Evolutionary conservation across 1,284 basidiomycete species (phyloP).

Genomic region (Sanguinoderma infundibulare): DNA sequence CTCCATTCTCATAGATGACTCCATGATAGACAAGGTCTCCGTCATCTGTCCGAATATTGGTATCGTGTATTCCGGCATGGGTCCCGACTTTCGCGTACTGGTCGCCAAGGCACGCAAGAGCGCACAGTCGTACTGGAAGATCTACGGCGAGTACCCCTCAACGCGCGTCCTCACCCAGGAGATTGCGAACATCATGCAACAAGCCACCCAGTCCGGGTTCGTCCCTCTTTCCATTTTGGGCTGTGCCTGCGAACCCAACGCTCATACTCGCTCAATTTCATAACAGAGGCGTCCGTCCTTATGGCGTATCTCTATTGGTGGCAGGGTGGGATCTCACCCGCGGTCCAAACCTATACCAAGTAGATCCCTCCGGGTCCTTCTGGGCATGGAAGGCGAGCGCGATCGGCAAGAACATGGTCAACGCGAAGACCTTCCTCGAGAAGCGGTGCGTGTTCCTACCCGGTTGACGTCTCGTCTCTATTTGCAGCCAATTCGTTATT

Average conservation of each 20-base stretch:
- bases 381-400: conserved; percentile 99
- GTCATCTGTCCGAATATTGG: conserved; percentile 99
- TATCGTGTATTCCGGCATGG: conserved; percentile 99
- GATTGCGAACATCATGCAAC: conserved; percentile 97
- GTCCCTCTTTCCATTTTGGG: conserved; percentile 34
- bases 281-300: conserved; percentile 93
- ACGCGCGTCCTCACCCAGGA: conserved; percentile 97
- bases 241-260: background rate
- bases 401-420: conserved; percentile 99
- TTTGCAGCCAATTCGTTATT: conserved; percentile 1
- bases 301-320: conserved; percentile 95
- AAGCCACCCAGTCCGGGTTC: conserved; percentile 98
- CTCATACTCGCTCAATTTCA: conserved; percentile 4
- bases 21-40: conserved; percentile 96
- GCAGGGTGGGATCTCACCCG: conserved; percentile 95
- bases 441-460: conserved; percentile 74
- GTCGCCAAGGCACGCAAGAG: conserved; percentile 95
- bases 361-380: conserved; percentile 98
- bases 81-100: conserved; percentile 96
- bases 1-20: conserved; percentile 96
- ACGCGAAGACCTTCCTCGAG: conserved; percentile 98
- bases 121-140: conserved; percentile 99
- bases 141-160: conserved; percentile 99
- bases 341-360: conserved; percentile 95
- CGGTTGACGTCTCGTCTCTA: conserved; percentile 1